Base-by-base conservation (phyloP, 768 basidiomycete species). In the Terana coerulea region DNA sequence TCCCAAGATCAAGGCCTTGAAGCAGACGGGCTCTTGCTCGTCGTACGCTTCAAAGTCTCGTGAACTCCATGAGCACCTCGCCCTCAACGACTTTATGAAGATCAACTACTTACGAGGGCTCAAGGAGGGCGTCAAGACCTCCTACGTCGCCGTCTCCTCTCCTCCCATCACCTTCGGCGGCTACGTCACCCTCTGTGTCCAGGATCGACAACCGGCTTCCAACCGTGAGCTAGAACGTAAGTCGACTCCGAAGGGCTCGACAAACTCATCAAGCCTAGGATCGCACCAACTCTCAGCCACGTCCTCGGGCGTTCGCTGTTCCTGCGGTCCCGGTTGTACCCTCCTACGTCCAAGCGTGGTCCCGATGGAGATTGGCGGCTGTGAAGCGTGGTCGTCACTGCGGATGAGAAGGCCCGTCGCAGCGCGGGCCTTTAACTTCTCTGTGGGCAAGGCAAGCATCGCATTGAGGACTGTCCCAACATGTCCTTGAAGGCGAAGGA, bases 371-470 rank as follows among this genome's bases (percentile, higher is more conserved):
- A 49, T 57, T 46, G 53, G 57, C 28, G n/a, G 59, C 53, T 0
- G 41, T 55, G 43, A 58, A 28, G 28, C 61, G 61, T 25, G 64
- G 65, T 11, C 6, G 60, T 74, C 43, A 63, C 67, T 0, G 26
- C 54, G 3, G 62, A 58, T 2, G 69, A 71, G 54, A 37, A 51
- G 0, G 55, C 66, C 17, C 54, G 54, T n/a, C 63, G 62, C 26
- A 29, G 59, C 9, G 37, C 66, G 0, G 57, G 59, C 17, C 61
- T 74, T 2, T 74, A 71, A 55, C 46, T 66, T n/a, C 73, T 71
- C 48, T 75, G 72, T 42, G 67, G 69, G 3, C 44, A 60, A 37
- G 60, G 63, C 15, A 56, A 61, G 11, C 72, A 74, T 51, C 36
- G 43, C 1, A 60, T 61, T 28, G 31, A 56, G 2, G 56, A 64